phyloP scores from a whole-genome alignment of 1,284 basidiomycete species.

The Leccinum griseonigrum region DNA sequence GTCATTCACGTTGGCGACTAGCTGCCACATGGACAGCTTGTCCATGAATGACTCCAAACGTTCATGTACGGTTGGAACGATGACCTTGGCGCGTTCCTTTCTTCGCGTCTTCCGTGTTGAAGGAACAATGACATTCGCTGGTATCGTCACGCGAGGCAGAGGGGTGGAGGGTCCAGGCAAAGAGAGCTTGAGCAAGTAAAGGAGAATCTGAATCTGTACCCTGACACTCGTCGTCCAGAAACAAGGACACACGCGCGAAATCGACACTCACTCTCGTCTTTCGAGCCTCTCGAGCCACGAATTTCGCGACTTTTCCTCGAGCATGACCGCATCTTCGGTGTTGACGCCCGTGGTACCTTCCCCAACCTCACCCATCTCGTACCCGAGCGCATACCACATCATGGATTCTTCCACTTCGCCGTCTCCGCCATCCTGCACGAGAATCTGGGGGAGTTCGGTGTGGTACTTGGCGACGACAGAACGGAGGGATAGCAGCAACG shows the following conservation, averaged over 20 bases:
- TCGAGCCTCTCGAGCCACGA: constrained; percentile 64
- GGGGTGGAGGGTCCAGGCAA: constrained; percentile 46
- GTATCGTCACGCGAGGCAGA: constrained; percentile 23
- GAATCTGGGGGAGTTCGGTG: constrained; percentile 54
- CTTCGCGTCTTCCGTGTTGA: constrained; percentile 34
- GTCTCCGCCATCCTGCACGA: constrained; percentile 53
- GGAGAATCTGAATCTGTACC: constrained; percentile 68
- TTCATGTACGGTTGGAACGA: constrained; percentile 41
- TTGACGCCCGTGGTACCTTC: constrained; percentile 18
- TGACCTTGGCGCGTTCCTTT: constrained; percentile 33
- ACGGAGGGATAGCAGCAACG: constrained; percentile 58
- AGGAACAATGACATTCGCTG: constrained; percentile 8
- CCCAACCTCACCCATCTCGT: constrained; percentile 45
- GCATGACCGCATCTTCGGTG: constrained; percentile 31
- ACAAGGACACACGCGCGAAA: not conserved
- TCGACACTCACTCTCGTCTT: constrained; percentile 61
- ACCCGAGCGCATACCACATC: constrained; percentile 67
- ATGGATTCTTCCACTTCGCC: constrained; percentile 64
- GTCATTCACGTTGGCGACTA: constrained; percentile 44
- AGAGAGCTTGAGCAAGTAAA: constrained; percentile 63
- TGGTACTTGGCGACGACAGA: constrained; percentile 60
- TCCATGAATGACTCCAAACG: constrained; percentile 72
- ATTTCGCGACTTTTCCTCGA: constrained; percentile 51
- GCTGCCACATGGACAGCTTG: constrained; percentile 72
- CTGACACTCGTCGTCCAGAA: constrained; percentile 36